Evolutionary conservation across 1,284 basidiomycete genomes (phyloP).

Genomic region (Sporisorium exsertum): DNA sequence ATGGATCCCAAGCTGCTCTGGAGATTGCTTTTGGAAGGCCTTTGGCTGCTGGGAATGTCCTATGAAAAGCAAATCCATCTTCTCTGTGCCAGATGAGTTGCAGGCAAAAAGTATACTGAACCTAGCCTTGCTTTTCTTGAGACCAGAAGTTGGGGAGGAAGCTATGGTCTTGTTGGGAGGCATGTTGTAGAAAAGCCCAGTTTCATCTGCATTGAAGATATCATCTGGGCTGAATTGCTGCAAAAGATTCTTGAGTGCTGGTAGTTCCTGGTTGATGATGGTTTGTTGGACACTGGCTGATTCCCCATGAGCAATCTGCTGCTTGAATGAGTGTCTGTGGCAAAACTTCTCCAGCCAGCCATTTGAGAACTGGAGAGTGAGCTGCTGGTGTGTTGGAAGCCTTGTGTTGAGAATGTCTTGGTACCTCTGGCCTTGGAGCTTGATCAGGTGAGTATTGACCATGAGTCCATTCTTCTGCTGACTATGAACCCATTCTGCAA

Average conservation of each 20-base stretch:
- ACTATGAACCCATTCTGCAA: neutral
- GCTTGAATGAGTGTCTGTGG: neutral
- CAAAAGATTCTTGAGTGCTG: neutral
- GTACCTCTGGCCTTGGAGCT: neutral
- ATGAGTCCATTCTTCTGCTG: neutral
- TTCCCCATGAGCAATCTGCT: neutral
- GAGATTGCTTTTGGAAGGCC: neutral
- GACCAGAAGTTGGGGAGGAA: neutral
- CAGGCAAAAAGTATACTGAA: neutral
- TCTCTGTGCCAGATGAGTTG: neutral
- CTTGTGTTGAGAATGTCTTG: neutral
- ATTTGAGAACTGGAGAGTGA: slow-evolving; percentile 3
- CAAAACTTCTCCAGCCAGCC: slow-evolving; percentile 2
- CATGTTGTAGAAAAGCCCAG: neutral
- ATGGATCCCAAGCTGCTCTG: neutral
- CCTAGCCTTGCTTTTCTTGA: neutral
- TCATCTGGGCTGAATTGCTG: neutral
- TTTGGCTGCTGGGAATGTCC: neutral
- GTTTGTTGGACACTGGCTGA: neutral
- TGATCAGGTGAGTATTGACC: neutral
- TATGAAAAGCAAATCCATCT: neutral
- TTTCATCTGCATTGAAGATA: slow-evolving; percentile 4
- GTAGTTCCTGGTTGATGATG: neutral
- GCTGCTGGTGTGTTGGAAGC: neutral
- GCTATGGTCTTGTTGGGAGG: neutral